A percentile compares a stretch with the other conserved stretches of the same genome.
Conservation (phyloP, 306 rosid genomes). For the Dryas octopetala region DNA sequence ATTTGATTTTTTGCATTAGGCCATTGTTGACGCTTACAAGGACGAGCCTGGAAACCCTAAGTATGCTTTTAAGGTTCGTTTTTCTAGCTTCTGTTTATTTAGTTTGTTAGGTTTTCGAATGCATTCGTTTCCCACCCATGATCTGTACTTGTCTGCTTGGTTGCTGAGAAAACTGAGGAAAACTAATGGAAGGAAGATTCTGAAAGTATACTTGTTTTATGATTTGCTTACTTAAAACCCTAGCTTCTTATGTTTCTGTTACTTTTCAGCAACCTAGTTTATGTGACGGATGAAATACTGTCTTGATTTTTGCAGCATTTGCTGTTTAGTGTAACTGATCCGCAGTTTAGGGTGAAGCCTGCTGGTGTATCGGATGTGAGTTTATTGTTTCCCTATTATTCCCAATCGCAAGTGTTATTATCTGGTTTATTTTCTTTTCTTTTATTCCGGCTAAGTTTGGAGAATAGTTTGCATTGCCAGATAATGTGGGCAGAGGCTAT, state of each 20-base stretch:
- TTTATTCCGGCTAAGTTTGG: slow-evolving; percentile 39
- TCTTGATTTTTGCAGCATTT: slow-evolving; percentile 68
- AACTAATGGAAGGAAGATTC: neutral
- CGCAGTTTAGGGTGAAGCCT: slow-evolving; percentile 77
- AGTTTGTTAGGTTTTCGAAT: neutral
- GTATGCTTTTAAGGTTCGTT: slow-evolving; percentile 81
- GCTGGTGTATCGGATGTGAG: slow-evolving; percentile 97
- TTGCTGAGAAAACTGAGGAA: neutral
- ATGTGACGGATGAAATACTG: slow-evolving; percentile 14
- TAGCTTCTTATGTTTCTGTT: neutral
- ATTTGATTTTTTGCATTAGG: slow-evolving; percentile 38
- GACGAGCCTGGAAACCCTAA: slow-evolving; percentile 87
- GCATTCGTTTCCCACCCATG: neutral
- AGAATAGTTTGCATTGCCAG: slow-evolving; percentile 74
- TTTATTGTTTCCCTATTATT: slow-evolving; percentile 20
- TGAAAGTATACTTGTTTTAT: neutral
- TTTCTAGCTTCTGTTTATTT: neutral
- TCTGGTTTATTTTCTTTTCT: neutral
- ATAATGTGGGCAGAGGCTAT: slow-evolving; percentile 99
- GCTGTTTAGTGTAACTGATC: slow-evolving; percentile 84
- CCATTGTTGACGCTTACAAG: slow-evolving; percentile 86
- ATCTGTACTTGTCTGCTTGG: neutral
- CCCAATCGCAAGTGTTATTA: neutral
- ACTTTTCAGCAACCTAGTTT: neutral
- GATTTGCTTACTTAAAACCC: neutral